Evolutionary conservation across 495 filamentous ascomycete species (phyloP).

Genomic region (Penicillium coprophilum): DNA sequence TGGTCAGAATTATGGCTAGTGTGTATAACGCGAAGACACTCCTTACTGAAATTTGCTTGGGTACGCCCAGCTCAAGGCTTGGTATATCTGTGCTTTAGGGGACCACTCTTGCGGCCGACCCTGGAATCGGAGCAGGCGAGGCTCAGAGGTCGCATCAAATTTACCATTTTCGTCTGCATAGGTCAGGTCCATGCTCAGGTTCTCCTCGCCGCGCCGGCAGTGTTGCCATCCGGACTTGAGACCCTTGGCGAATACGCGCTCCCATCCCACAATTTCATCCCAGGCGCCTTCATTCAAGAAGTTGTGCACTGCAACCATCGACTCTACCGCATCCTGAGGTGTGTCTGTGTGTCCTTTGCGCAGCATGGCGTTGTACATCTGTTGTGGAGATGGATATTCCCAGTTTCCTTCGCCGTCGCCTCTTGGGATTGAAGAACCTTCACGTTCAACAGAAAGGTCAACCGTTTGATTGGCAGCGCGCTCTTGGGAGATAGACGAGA

Average conservation of each 20-base stretch:
- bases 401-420: conserved; percentile 74
- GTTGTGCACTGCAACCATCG: conserved; percentile 97
- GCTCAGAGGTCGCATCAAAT: conserved; percentile 47
- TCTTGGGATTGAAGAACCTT: conserved; percentile 81
- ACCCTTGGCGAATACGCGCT: conserved; percentile 75
- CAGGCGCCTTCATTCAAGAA: conserved; percentile 97
- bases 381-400: conserved; percentile 98
- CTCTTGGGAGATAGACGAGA: conserved; percentile 74
- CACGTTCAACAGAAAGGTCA: conserved; percentile 71
- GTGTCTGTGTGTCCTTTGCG: conserved; percentile 96
- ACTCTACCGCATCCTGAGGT: conserved; percentile 87
- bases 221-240: conserved; percentile 68
- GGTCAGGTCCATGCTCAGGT: conserved; percentile 40
- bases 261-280: conserved; percentile 91
- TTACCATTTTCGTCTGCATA: conserved; percentile 41
- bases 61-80: conserved; percentile 72
- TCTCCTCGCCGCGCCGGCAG: conserved; percentile 71
- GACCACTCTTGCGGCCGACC: conserved; percentile 86
- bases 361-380: conserved; percentile 98
- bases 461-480: conserved; percentile 69
- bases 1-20: conserved; percentile 13
- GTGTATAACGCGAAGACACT: neutral
- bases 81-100: conserved; percentile 81
- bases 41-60: conserved; percentile 75
- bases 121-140: conserved; percentile 80